phyloP scores from a whole-genome alignment of 345 rosid species.

The Acer saccharum region DNA sequence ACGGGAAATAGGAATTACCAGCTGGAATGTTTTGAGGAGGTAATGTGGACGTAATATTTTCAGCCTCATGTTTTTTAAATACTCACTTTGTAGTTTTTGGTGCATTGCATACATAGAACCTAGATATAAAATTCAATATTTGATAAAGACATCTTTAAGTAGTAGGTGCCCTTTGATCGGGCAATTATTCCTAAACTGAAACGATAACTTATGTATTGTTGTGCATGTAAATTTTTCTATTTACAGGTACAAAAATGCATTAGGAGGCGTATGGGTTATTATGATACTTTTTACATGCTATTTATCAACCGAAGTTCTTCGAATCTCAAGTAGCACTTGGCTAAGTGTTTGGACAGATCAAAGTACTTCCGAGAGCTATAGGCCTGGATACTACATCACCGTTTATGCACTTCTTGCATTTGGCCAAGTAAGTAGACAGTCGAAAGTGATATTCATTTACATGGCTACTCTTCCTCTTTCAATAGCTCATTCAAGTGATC shows the following conservation, averaged over 20 bases:
- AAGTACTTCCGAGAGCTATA: conserved; percentile 57
- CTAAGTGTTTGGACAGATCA: conserved; percentile 87
- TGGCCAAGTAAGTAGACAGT: conserved; percentile 63
- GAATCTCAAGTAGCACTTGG: conserved; percentile 92
- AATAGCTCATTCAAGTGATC: neutral
- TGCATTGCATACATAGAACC: neutral
- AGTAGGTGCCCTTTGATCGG: neutral
- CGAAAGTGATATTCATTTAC: neutral
- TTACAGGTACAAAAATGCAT: conserved; percentile 82
- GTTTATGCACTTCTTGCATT: conserved; percentile 69
- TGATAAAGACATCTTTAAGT: neutral
- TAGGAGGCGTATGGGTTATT: conserved; percentile 91
- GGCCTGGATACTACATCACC: conserved; percentile 61
- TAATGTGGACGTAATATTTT: conserved; percentile 21
- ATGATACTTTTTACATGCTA: conserved; percentile 73
- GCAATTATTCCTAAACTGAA: neutral
- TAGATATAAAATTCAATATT: neutral
- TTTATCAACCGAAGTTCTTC: conserved; percentile 68
- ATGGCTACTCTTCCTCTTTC: neutral
- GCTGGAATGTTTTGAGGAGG: conserved; percentile 86
- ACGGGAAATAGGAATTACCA: conserved; percentile 85
- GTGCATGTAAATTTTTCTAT: conserved; percentile 6
- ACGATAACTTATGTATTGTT: neutral
- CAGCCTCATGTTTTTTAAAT: neutral
- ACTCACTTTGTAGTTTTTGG: neutral